phyloP scores from a whole-genome alignment of 169 alveolate species.

The Plasmodium gonderi region DNA sequence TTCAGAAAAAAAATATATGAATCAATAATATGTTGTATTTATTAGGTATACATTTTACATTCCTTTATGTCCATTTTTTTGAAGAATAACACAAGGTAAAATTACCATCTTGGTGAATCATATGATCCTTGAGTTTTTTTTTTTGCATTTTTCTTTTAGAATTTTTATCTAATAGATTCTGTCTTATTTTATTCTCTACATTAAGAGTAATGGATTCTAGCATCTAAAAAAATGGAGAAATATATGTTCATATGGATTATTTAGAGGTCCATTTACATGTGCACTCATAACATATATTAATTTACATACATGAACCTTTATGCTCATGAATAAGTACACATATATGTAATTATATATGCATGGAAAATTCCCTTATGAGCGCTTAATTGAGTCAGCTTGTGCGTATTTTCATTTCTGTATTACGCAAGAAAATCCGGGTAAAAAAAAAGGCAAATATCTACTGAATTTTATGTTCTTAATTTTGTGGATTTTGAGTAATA shows the following conservation, averaged over 20 bases:
- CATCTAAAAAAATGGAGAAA: slow-evolving; percentile 3
- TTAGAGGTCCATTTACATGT: not conserved
- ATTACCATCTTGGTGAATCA: slow-evolving; percentile 30
- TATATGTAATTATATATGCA: not conserved
- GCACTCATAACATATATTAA: too few relatives aligned
- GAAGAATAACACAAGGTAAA: not conserved
- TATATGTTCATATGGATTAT: not conserved
- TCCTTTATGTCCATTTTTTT: not conserved
- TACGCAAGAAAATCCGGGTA: slow-evolving; percentile 63
- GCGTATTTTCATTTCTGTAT: not conserved
- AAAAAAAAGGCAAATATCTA: slow-evolving; percentile 12
- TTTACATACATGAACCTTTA: too few relatives aligned
- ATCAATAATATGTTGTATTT: not conserved
- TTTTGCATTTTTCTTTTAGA: slow-evolving; percentile 10
- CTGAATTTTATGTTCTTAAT: slow-evolving; percentile 25
- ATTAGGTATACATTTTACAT: not conserved
- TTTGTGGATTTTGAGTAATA: slow-evolving; percentile 25
- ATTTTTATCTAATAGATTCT: slow-evolving; percentile 29
- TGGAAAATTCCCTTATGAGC: not conserved
- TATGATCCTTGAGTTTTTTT: slow-evolving; percentile 34
- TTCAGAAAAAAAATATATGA: not conserved
- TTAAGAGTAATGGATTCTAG: slow-evolving; percentile 18
- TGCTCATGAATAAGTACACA: not conserved
- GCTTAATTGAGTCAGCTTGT: not conserved
- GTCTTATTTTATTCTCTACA: slow-evolving; percentile 21